phyloP scores from a whole-genome alignment of 1,284 basidiomycete genomes.

The Athelia sp. region DNA sequence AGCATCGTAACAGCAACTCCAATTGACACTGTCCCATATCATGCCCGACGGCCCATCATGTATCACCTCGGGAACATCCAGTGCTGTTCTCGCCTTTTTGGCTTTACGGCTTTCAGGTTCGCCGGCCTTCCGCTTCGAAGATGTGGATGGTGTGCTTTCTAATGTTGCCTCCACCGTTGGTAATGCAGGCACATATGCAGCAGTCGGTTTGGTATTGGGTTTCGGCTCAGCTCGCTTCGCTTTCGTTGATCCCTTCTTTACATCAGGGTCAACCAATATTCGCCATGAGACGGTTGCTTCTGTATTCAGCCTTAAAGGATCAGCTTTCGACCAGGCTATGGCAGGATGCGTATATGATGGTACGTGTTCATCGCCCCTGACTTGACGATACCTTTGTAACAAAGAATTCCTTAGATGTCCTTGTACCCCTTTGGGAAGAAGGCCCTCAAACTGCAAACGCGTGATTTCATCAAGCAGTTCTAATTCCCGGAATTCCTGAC shows the following conservation, averaged over 20 bases:
- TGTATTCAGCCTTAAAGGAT: not conserved
- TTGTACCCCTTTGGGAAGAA: constrained; percentile 14
- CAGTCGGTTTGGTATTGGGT: not conserved
- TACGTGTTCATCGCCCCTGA: constrained; percentile 11
- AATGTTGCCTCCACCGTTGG: not conserved
- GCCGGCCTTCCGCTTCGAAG: not conserved
- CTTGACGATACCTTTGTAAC: constrained; percentile 12
- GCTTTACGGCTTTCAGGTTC: not conserved
- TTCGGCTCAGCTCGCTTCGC: not conserved
- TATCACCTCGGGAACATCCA: not conserved
- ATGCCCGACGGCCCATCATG: not conserved
- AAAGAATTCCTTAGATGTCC: constrained; percentile 11
- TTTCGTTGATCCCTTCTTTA: not conserved
- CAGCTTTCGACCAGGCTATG: constrained; percentile 9
- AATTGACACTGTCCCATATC: not conserved
- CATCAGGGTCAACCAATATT: not conserved
- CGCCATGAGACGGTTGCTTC: not conserved
- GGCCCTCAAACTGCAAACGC: constrained; percentile 13
- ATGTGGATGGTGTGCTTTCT: not conserved
- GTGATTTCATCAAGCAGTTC: constrained; percentile 30
- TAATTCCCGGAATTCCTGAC: constrained; percentile 25
- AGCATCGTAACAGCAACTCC: not conserved
- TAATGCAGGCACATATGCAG: not conserved
- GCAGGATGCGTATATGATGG: constrained; percentile 13
- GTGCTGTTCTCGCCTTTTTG: not conserved